Evolutionary conservation across 257 asterid genomes (phyloP), one percentile per base, ranked within the genome.

Genomic region (Petunia axillaris): DNA sequence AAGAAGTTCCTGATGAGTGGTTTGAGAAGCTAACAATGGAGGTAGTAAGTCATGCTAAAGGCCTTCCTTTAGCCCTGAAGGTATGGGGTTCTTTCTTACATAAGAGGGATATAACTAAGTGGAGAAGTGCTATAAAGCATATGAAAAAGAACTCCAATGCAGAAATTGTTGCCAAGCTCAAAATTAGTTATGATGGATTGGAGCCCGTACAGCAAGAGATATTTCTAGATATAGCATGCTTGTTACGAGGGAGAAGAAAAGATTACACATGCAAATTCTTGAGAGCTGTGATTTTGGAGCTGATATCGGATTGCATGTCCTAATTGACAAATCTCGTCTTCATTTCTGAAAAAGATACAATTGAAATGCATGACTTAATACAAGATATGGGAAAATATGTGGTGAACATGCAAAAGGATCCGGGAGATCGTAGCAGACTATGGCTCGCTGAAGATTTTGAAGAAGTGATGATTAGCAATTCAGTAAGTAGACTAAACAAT

Each of bases 241-340:
- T 66, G 53, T 66, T 66, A 25, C 53, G 75, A 40, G 75, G 75
- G 3, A 40, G 6, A 13, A 53, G 6, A 0, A 66, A 66, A 4
- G 15, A 66, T 14, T 36, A 66, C 3, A 10, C 53, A 40, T 41
- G 25, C 37, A 66, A 7, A 66, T 66, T 0, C 75, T 66, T 41
- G 53, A 4, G 35, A 66, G 75, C 43, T 66, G 75, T 41, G 75
- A 15, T 3, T 14, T 66, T 40, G 37, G 53, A 39, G 75, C 50
- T 66, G 75, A 66, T 1, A 14, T 39, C 37, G 75, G 53, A 66
- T 66, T 66, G 75, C 13, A 14, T 0, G 75, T 40, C 53, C 75
- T 66, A 66, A 66, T 66, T 2, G 75, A 66, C 38, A 66, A 66
- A 15, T 66, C 75, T 66, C 75, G 54, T 66, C 16, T 66, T 66